Conservation (phyloP, 2,329 filamentous ascomycete species). For the Bipolaris bicolor region DNA sequence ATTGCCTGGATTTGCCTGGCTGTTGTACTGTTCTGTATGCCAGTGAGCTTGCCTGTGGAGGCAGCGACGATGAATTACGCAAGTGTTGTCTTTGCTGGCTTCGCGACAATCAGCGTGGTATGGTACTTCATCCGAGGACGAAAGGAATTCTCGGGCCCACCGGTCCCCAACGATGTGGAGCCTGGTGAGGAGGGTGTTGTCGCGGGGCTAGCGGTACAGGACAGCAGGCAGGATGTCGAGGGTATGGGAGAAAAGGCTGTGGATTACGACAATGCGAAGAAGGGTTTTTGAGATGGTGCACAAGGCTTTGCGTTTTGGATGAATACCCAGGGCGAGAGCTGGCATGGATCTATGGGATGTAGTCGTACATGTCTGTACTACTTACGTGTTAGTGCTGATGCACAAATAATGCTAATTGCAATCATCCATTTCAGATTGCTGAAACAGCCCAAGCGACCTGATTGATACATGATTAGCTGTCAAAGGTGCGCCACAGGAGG, state of each 20-base stretch:
- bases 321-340: neutral
- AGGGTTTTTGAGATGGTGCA: neutral
- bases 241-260: conserved; percentile 26
- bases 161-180: conserved; percentile 44
- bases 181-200: conserved; percentile 44
- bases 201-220: conserved; percentile 38
- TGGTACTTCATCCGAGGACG: conserved; percentile 49
- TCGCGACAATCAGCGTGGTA: conserved; percentile 44
- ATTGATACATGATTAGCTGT: too few relatives aligned
- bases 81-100: conserved; percentile 50
- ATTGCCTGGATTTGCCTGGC: conserved; percentile 74
- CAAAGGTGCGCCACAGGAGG: conserved; percentile 9
- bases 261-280: conserved; percentile 2
- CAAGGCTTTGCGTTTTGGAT: too few relatives aligned
- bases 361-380: neutral
- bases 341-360: too few relatives aligned
- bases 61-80: conserved; percentile 54
- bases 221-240: conserved; percentile 38
- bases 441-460: too few relatives aligned
- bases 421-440: neutral
- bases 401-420: neutral
- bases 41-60: conserved; percentile 52
- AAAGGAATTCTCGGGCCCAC: conserved; percentile 48
- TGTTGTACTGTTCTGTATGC: conserved; percentile 79
- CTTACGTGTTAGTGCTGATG: neutral